Percentiles rank a stretch among this genome's conserved stretches.
These are phyloP conservation scores for Hymenoscyphus albidus DNA, from an alignment of 2,329 filamentous ascomycete genomes.

Conservation along the genomic window DNA sequence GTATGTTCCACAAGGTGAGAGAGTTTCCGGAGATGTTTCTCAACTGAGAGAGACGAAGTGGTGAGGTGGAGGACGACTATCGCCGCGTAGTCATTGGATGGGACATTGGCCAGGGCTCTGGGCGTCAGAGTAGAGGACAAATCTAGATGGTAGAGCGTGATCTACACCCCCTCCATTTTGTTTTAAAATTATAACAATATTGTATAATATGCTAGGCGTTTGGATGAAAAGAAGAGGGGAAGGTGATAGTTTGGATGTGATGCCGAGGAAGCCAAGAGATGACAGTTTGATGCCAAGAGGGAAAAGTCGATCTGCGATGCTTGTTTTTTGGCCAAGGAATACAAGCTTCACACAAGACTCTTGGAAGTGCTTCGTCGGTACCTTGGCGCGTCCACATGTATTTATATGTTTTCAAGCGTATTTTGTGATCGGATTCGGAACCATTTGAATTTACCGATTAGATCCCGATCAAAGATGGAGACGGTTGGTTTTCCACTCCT, in stretches of 20 bases:
- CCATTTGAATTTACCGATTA: background rate
- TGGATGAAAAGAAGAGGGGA: background rate
- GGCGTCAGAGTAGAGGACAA: too few relatives aligned
- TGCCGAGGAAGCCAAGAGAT: slow-evolving; percentile 2
- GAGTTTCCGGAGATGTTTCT: background rate
- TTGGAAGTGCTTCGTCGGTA: background rate
- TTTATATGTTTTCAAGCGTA: background rate
- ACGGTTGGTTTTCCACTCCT: background rate
- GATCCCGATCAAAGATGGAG: background rate
- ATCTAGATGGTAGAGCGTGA: background rate
- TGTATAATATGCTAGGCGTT: background rate
- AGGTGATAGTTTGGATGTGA: background rate
- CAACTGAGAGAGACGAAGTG: background rate
- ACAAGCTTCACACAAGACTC: background rate
- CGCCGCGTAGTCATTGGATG: background rate
- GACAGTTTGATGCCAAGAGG: background rate
- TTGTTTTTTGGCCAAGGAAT: background rate
- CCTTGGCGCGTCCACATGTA: background rate
- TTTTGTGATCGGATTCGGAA: too few relatives aligned
- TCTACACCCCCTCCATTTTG: background rate
- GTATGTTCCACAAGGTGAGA: background rate
- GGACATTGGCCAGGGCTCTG: background rate
- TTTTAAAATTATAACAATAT: background rate
- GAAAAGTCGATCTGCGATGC: background rate
- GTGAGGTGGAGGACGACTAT: background rate